Conservation (phyloP, 768 basidiomycete genomes). For the Boletus insuetus region DNA sequence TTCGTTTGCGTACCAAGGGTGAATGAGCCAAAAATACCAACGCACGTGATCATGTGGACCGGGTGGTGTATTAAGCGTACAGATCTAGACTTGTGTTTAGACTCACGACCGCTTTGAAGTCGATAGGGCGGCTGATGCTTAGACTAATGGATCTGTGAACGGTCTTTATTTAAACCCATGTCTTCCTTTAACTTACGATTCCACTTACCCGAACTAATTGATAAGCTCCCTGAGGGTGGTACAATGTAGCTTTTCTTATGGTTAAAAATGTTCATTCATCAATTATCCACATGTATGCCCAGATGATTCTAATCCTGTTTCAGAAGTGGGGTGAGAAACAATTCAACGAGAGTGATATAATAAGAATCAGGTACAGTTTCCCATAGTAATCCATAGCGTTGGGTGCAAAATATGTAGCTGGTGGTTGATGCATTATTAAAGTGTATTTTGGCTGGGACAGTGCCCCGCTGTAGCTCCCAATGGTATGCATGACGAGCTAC, state of each 20-base stretch:
- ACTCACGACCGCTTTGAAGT: not conserved
- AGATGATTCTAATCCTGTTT: too few relatives aligned
- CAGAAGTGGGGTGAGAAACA: too few relatives aligned
- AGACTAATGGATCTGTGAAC: too few relatives aligned
- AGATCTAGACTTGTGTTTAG: not conserved
- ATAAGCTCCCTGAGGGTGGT: not conserved
- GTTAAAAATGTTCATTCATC: not conserved
- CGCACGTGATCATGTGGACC: not conserved
- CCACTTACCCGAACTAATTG: not conserved
- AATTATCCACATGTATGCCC: not conserved
- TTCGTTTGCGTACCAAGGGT: conserved; percentile 93
- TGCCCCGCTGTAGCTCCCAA: too few relatives aligned
- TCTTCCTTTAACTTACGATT: not conserved
- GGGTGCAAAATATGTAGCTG: too few relatives aligned
- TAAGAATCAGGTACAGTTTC: too few relatives aligned
- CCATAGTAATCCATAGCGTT: too few relatives aligned
- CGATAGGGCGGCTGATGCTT: too few relatives aligned
- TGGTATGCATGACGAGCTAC: too few relatives aligned
- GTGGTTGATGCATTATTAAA: too few relatives aligned
- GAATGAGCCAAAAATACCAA: conserved; percentile 1
- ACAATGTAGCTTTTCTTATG: not conserved
- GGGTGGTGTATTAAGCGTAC: not conserved
- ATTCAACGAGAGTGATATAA: too few relatives aligned
- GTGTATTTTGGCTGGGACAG: too few relatives aligned
- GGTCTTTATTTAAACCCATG: not conserved